Percentiles rank a stretch among this genome's conserved stretches.
phyloP scores from a whole-genome alignment of 768 basidiomycete species.

The Mycena rosella region DNA sequence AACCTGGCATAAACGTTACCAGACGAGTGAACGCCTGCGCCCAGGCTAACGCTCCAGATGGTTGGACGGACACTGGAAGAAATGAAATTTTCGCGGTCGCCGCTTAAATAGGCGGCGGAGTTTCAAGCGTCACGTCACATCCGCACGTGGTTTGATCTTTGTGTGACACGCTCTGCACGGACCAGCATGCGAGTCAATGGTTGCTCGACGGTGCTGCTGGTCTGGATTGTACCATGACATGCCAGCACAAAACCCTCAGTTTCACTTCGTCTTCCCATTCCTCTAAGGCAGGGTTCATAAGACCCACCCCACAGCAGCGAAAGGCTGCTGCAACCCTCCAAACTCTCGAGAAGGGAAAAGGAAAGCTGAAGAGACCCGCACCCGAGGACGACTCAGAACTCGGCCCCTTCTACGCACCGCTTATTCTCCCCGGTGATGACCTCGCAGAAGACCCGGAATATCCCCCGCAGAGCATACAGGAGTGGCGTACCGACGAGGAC shows the following conservation, averaged over 20 bases:
- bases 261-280: constrained; percentile 28
- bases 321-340: constrained; percentile 30
- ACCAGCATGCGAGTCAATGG: too few species aligned
- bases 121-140: too few species aligned
- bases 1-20: constrained; percentile 76
- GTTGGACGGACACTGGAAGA: constrained; percentile 78
- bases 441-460: constrained; percentile 49
- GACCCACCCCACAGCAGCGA: constrained; percentile 31
- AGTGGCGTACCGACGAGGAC: constrained; percentile 47
- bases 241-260: constrained; percentile 31
- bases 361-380: constrained; percentile 14
- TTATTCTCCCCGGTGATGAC: constrained; percentile 51
- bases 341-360: constrained; percentile 14
- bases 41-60: constrained; percentile 71
- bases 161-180: too few species aligned
- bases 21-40: constrained; percentile 66
- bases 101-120: too few species aligned
- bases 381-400: constrained; percentile 12
- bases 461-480: constrained; percentile 49
- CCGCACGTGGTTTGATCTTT: too few species aligned
- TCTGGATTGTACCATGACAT: constrained; percentile 18
- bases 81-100: constrained; percentile 1
- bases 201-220: too few species aligned
- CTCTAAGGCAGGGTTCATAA: constrained; percentile 24
- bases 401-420: constrained; percentile 47